Evolutionary conservation across 805 yeast genomes (phyloP).

Genomic region (Scheffersomyces coipomensis): DNA sequence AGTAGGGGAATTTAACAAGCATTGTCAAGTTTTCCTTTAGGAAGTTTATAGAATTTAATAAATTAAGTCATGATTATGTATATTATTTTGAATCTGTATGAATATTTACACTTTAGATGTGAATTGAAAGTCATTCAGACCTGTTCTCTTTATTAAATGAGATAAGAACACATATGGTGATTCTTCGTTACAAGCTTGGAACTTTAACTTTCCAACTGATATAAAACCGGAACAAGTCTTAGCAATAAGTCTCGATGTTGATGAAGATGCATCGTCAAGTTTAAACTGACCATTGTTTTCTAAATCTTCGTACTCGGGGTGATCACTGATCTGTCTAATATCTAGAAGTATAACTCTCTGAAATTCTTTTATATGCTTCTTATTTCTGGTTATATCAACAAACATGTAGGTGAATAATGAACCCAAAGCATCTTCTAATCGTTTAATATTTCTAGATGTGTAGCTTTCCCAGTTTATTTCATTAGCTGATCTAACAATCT

Average conservation of each 20-base stretch:
- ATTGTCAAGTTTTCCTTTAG: slow-evolving; percentile 48
- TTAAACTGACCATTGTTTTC: slow-evolving; percentile 20
- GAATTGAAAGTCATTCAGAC: slow-evolving; percentile 19
- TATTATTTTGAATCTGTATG: background rate
- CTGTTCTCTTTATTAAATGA: slow-evolving; percentile 40
- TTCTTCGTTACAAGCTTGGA: slow-evolving; percentile 56
- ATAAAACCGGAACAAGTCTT: slow-evolving; percentile 47
- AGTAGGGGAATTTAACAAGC: slow-evolving; percentile 75
- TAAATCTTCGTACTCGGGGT: slow-evolving; percentile 3
- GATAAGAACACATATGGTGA: slow-evolving; percentile 36
- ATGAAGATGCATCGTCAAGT: slow-evolving; percentile 4
- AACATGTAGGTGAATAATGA: slow-evolving; percentile 47
- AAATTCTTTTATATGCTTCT: slow-evolving; percentile 21
- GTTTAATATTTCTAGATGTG: slow-evolving; percentile 35
- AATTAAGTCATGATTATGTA: background rate
- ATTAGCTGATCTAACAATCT: slow-evolving; percentile 42
- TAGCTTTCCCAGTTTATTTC: slow-evolving; percentile 48
- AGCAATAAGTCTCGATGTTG: slow-evolving; percentile 27
- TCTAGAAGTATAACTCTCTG: slow-evolving; percentile 52
- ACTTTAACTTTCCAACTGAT: slow-evolving; percentile 37
- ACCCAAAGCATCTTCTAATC: slow-evolving; percentile 54
- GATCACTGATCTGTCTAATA: slow-evolving; percentile 13
- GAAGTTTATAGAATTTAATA: background rate
- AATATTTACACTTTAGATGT: background rate
- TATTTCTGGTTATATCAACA: slow-evolving; percentile 32